Evolutionary conservation across 768 basidiomycete genomes (phyloP), one percentile per base, ranked within the genome.

Genomic region (Hortiboletus campestris): DNA sequence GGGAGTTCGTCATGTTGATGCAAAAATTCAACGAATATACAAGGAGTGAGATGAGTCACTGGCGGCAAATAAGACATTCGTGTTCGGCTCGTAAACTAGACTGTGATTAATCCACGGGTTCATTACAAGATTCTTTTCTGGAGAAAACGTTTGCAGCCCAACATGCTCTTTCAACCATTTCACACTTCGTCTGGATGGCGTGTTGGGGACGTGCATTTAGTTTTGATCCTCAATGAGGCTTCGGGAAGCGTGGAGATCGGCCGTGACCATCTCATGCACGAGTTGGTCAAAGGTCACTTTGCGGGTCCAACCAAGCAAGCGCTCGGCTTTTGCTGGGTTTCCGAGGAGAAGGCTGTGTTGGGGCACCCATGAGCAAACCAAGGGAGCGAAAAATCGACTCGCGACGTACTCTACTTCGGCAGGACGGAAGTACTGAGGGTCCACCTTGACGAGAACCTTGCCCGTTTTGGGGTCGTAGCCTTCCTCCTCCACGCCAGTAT

Each of bases 391-490:
- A 32, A 36, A 28, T 28, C 39, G 35, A 44, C 38, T 42, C 22
- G 59, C 16, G 11, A 86, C 89, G 58, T 66, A 92, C 86, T 96
- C 93, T 74, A 96, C 93, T 84, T 95, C 92, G 19, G 91, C 90
- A 10, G 92, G 92, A 72, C 94, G 89, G 88, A 94, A 97, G 78
- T 97, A 96, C 62, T 79, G 79, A 25, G 88, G 70, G 74, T 98
- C 96, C 38, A 98, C 83, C 66, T 85, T 86, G 64, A 98, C 93
- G 46, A 96, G 74, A 35, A 81, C 80, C 62, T 80, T 85, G 62
- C 83, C 84, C 2, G 85, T 85, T 69, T 86, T 80, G 59, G 74
- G 63, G 67, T 93, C 84, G 52, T 84, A 80, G 49, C 88, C 94
- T 61, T 90, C 81, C 72, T 95, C 93, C 6, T 88, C 72, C 16